Evolutionary conservation across 139 green algal species (phyloP), one percentile per base, ranked within the genome.

Genomic region (Chlamydomonas incerta): DNA sequence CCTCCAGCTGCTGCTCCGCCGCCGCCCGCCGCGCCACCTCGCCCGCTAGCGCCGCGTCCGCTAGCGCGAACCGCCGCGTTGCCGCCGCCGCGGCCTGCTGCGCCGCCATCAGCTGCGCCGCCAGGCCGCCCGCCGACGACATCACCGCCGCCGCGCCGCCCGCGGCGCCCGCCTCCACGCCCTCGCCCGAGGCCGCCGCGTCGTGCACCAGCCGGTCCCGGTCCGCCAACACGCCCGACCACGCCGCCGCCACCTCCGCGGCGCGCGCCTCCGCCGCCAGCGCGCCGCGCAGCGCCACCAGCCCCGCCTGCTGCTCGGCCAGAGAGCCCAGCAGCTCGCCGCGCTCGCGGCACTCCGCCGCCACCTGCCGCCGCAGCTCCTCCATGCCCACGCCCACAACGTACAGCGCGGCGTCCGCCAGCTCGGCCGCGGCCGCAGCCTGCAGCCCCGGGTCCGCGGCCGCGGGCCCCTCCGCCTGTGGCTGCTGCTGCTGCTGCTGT

Each of bases 371-470:
- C 74, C 83, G 75, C 69, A 94, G 81, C 90, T 94, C 91, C 81
- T 92, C 91, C 81, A 92, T 89, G 10, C 90, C 90, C 63, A 90
- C 72, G 28, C 87, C 74, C 55, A 93, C 91, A 81, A 94, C 81
- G 68, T 90, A 93, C 76, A 93, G 86, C 63, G 87, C 86, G 2
- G 86, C 86, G 65, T 94, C 90, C 15, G 91, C 90, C 52, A 94
- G 74, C 37, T 92, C 88, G 62, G 82, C 50, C 66, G 41, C 72
- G 20, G 67, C 31, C 58, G 57, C 33, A 46, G 46, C 65, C 77
- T 29, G 10, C 17, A 47, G 2, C 46, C 77, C 77, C 28, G 47
- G 24, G 57, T 84, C 77, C 24, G 6, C 69, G 50, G 35, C 31
- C 62, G 58, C 57, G 9, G 31, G 50, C 31, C 9, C 37, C 37